Conservation (phyloP, 345 rosid genomes). For the Brassica nigra region DNA sequence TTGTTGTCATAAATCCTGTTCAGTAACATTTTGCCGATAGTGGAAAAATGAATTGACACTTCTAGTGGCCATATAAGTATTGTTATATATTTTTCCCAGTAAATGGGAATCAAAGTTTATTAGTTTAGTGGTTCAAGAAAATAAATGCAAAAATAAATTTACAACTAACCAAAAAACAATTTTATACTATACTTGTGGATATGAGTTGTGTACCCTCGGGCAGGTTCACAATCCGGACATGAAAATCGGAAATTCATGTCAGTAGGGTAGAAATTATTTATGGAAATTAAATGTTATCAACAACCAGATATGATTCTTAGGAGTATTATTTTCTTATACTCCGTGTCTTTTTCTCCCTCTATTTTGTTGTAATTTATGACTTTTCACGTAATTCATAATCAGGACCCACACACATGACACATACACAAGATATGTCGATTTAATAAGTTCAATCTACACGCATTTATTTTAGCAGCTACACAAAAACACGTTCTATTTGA, state of each 20-base stretch:
- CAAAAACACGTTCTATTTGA: not conserved
- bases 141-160: slow-evolving; percentile 10
- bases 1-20: not conserved
- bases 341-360: not conserved
- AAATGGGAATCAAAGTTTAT: slow-evolving; percentile 1
- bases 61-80: not conserved
- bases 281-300: slow-evolving; percentile 26
- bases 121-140: slow-evolving; percentile 15
- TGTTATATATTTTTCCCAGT: slow-evolving; percentile 9
- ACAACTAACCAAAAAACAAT: not conserved
- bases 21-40: not conserved
- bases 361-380: not conserved
- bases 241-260: not conserved
- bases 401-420: slow-evolving; percentile 21
- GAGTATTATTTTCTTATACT: slow-evolving; percentile 1
- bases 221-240: not conserved
- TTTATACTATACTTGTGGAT: slow-evolving; percentile 9
- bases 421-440: slow-evolving; percentile 4
- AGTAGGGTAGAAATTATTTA: not conserved
- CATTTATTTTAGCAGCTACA: slow-evolving; percentile 15
- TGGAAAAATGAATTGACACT: not conserved
- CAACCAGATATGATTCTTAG: slow-evolving; percentile 28
- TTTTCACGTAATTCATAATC: slow-evolving; percentile 7
- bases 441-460: slow-evolving; percentile 4
- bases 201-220: not conserved